phyloP scores from a whole-genome alignment of 768 basidiomycete genomes.

The Gloeostereum incarnatum region DNA sequence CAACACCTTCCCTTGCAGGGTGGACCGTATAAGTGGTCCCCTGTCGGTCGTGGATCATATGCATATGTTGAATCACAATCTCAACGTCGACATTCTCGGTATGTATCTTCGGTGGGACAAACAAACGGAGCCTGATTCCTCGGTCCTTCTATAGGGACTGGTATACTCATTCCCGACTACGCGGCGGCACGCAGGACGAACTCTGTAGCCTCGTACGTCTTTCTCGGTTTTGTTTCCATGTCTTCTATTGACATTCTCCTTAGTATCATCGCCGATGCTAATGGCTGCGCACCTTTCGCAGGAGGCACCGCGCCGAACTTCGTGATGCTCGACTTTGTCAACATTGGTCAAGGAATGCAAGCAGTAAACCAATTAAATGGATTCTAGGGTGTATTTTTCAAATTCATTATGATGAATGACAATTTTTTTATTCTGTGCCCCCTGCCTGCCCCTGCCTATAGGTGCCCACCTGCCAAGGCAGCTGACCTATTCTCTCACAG shows the following conservation, averaged over 20 bases:
- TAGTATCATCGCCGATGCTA: slow-evolving; percentile 28
- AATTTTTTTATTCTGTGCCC: too few species aligned
- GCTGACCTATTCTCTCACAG: too few species aligned
- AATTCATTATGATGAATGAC: too few species aligned
- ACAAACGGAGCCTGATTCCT: too few species aligned
- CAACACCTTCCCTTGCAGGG: slow-evolving; percentile 23
- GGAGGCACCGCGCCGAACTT: slow-evolving; percentile 33
- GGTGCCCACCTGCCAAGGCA: too few species aligned
- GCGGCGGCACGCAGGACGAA: slow-evolving; percentile 14
- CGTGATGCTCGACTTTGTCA: slow-evolving; percentile 38
- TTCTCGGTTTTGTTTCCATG: background rate
- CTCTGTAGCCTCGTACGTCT: slow-evolving; percentile 16
- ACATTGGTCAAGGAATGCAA: slow-evolving; percentile 28
- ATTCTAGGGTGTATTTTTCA: too few species aligned
- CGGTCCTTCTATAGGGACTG: too few species aligned
- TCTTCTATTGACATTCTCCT: background rate
- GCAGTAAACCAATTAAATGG: slow-evolving; percentile 34
- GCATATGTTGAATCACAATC: slow-evolving; percentile 29
- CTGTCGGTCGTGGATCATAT: slow-evolving; percentile 23
- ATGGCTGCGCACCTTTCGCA: slow-evolving; percentile 29
- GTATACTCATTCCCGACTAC: slow-evolving; percentile 10
- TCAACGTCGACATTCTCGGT: slow-evolving; percentile 16
- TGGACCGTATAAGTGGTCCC: slow-evolving; percentile 24
- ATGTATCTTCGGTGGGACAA: background rate
- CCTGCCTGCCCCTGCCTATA: too few species aligned